Evolutionary conservation across 768 basidiomycete species (phyloP).

Genomic region (Lactifluus subvellereus): DNA sequence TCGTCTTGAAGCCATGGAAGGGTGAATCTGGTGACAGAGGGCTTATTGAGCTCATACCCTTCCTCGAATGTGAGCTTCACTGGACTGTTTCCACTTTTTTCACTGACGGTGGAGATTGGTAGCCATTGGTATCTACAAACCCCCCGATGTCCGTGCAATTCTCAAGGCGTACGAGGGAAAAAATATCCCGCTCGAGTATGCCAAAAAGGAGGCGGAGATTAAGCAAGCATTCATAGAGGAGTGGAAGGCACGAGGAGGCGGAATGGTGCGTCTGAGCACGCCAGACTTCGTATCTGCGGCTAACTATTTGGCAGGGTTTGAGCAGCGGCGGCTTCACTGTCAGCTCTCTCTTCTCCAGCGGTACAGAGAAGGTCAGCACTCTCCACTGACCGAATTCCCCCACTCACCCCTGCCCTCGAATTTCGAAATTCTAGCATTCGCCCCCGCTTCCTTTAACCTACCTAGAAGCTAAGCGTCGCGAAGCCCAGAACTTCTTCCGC

Average conservation of each 20-base stretch:
- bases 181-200: slow-evolving; percentile 85
- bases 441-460: slow-evolving; percentile 43
- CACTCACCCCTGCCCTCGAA: slow-evolving; percentile 17
- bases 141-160: slow-evolving; percentile 82
- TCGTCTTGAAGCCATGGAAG: slow-evolving; percentile 81
- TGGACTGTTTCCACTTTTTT: background rate
- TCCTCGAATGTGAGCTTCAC: slow-evolving; percentile 74
- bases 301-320: slow-evolving; percentile 30
- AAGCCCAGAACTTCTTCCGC: slow-evolving; percentile 46
- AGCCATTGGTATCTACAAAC: slow-evolving; percentile 93
- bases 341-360: slow-evolving; percentile 39
- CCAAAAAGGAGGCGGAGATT: slow-evolving; percentile 76
- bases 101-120: background rate
- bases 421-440: slow-evolving; percentile 15
- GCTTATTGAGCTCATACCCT: slow-evolving; percentile 89
- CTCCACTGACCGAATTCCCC: background rate
- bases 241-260: slow-evolving; percentile 51
- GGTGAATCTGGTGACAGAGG: slow-evolving; percentile 72
- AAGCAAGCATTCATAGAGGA: slow-evolving; percentile 75
- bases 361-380: slow-evolving; percentile 30
- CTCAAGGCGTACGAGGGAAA: slow-evolving; percentile 81
- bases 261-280: slow-evolving; percentile 10
- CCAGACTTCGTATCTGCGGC: background rate
- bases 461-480: slow-evolving; percentile 45
- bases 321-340: slow-evolving; percentile 40